Evolutionary conservation across 202 grass and related monocot species (phyloP).

Genomic region (Dendrocalamus latiflorus): DNA sequence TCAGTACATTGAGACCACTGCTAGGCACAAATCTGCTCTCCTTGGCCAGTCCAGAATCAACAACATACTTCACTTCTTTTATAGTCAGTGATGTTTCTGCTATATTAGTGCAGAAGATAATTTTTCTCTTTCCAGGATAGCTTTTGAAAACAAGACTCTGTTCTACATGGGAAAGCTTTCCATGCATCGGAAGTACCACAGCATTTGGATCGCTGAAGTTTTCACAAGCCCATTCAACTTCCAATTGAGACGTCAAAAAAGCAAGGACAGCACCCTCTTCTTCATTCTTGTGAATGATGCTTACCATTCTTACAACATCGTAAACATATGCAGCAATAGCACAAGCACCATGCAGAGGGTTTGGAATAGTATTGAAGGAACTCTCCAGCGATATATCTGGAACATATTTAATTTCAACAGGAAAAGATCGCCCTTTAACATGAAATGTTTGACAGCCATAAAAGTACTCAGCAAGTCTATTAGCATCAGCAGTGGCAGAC

Average conservation of each 20-base stretch:
- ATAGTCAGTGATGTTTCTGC: constrained; percentile 96
- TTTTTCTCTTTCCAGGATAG: constrained; percentile 81
- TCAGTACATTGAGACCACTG: too few species aligned
- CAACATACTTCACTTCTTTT: constrained; percentile 77
- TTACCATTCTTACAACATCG: constrained; percentile 74
- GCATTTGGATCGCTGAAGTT: constrained; percentile 60
- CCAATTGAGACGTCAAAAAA: constrained; percentile 90
- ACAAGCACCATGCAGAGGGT: constrained; percentile 22
- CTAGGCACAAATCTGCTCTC: too few species aligned
- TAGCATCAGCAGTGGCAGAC: too few species aligned
- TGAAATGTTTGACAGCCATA: too few species aligned
- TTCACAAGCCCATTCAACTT: constrained; percentile 95
- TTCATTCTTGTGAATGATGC: constrained; percentile 70
- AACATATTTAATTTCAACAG: too few species aligned
- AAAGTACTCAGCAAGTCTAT: too few species aligned
- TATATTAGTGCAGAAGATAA: constrained; percentile 96
- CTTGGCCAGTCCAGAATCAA: constrained; percentile 88
- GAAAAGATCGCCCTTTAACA: too few species aligned
- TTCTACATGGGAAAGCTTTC: constrained; percentile 80
- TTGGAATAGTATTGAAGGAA: constrained; percentile 29
- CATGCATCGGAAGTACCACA: constrained; percentile 82
- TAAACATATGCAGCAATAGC: constrained; percentile 63
- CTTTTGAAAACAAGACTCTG: constrained; percentile 76
- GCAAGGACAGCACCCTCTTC: constrained; percentile 79
- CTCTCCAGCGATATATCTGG: constrained; percentile 32